Conservation (phyloP, 2,329 filamentous ascomycete genomes). For the Sporothrix mexicana region DNA sequence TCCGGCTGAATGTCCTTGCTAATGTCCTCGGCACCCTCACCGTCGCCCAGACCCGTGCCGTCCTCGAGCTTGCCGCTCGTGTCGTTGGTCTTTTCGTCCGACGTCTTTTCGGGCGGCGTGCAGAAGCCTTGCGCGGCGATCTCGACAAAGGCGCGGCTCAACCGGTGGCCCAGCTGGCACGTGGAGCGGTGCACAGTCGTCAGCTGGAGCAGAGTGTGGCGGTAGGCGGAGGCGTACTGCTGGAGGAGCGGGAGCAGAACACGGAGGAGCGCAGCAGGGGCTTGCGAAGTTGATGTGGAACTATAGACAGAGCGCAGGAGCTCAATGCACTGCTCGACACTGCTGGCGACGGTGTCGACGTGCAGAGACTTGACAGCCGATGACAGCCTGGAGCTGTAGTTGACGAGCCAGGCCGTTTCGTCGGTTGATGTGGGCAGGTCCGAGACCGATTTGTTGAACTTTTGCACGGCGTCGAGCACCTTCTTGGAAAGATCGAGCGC, state of each 20-base stretch:
- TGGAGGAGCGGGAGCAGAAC: constrained; percentile 72
- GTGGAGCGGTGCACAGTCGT: constrained; percentile 70
- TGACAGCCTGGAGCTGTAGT: constrained; percentile 58
- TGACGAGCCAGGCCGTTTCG: constrained; percentile 67
- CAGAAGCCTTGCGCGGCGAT: constrained; percentile 89
- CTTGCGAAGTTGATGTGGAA: background rate
- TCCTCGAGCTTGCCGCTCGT: constrained; percentile 78
- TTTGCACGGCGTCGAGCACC: constrained; percentile 80
- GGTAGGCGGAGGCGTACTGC: constrained; percentile 71
- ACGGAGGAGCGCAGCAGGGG: constrained; percentile 58
- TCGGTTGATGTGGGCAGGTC: constrained; percentile 64
- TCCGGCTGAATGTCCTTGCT: constrained; percentile 96
- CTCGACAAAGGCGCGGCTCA: constrained; percentile 78
- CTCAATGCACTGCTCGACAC: constrained; percentile 48
- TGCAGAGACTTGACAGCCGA: constrained; percentile 65
- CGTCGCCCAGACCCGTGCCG: constrained; percentile 92
- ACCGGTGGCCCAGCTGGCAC: constrained; percentile 74
- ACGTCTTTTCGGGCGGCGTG: constrained; percentile 79
- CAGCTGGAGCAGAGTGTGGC: constrained; percentile 63
- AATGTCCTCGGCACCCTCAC: constrained; percentile 94
- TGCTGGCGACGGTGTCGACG: constrained; percentile 58
- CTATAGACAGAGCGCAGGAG: constrained; percentile 42
- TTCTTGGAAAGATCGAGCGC: constrained; percentile 73
- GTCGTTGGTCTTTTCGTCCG: constrained; percentile 64
- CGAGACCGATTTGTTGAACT: constrained; percentile 63